These are phyloP conservation scores for Centaurea solstitialis DNA, from an alignment of 129 eudicot species.

Conservation along the genomic window DNA sequence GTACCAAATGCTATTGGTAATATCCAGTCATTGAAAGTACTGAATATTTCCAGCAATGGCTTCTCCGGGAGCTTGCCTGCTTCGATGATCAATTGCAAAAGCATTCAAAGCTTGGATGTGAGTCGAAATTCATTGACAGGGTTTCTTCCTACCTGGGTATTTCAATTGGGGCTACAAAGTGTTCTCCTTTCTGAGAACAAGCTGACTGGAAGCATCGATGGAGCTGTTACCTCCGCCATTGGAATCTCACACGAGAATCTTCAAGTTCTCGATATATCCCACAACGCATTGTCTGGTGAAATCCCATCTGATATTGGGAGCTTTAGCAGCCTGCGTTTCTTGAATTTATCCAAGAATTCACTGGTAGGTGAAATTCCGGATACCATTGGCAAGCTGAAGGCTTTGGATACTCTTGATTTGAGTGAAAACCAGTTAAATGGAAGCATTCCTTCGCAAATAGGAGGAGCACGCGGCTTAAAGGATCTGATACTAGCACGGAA, in stretches of 20 bases:
- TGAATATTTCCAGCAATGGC: slow-evolving; percentile 60
- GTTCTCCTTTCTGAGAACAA: slow-evolving; percentile 60
- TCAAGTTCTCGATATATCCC: slow-evolving; percentile 65
- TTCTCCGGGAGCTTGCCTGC: slow-evolving; percentile 75
- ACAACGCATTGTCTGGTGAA: slow-evolving; percentile 56
- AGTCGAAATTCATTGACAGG: slow-evolving; percentile 71
- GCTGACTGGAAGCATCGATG: slow-evolving; percentile 53
- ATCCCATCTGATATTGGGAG: slow-evolving; percentile 60
- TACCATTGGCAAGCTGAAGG: slow-evolving; percentile 56
- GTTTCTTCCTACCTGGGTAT: slow-evolving; percentile 73
- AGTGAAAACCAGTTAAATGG: slow-evolving; percentile 72
- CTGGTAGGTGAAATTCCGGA: slow-evolving; percentile 59
- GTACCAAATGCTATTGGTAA: slow-evolving; percentile 68
- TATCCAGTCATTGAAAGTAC: slow-evolving; percentile 58
- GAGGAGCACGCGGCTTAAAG: slow-evolving; percentile 51
- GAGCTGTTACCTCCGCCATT: slow-evolving; percentile 46
- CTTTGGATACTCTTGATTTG: slow-evolving; percentile 62
- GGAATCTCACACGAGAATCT: slow-evolving; percentile 56
- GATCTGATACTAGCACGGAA: slow-evolving; percentile 62
- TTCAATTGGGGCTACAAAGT: slow-evolving; percentile 58
- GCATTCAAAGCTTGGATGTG: slow-evolving; percentile 61
- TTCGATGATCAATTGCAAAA: slow-evolving; percentile 54
- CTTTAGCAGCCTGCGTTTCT: slow-evolving; percentile 51
- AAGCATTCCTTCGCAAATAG: slow-evolving; percentile 66
- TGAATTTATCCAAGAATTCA: slow-evolving; percentile 60